Evolutionary conservation across 139 green algal genomes (phyloP).

Genomic region (Edaphochlamys debaryana): DNA sequence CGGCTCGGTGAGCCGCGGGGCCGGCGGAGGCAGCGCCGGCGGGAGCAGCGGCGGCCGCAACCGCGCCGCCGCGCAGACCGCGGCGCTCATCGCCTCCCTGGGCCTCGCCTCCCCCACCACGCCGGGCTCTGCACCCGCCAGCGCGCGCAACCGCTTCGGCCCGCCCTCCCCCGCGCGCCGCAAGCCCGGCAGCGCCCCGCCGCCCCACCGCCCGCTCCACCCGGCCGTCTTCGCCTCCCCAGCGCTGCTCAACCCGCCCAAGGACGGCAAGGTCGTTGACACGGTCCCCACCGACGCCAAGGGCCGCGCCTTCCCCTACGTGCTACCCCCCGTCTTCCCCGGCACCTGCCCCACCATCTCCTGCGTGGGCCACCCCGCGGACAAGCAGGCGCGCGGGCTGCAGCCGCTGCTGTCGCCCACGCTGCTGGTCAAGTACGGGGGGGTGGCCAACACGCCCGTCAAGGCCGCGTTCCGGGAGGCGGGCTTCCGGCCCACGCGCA

Average conservation of each 20-base stretch:
- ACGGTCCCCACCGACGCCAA: constrained; percentile 40
- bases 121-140: not conserved
- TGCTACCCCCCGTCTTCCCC: constrained; percentile 46
- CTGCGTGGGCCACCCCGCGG: constrained; percentile 22
- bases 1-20: no score
- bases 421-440: constrained; percentile 60
- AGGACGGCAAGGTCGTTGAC: not conserved
- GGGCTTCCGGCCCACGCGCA: constrained; percentile 46
- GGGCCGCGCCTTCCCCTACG: constrained; percentile 49
- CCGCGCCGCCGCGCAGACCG: not conserved
- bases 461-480: constrained; percentile 60
- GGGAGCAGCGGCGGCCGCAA: not conserved
- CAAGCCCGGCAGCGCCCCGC: not conserved
- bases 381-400: constrained; percentile 33
- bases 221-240: constrained; percentile 8
- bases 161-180: not conserved
- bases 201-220: constrained; percentile 19
- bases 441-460: constrained; percentile 67
- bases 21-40: not conserved
- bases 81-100: not conserved
- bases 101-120: not conserved
- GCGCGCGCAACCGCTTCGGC: not conserved
- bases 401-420: constrained; percentile 49
- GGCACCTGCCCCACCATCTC: constrained; percentile 53
- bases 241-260: not conserved